A percentile compares a stretch with the other conserved stretches of the same genome.
phyloP scores from a whole-genome alignment of 2,329 filamentous ascomycete species.

The Clonostachys byssicola region DNA sequence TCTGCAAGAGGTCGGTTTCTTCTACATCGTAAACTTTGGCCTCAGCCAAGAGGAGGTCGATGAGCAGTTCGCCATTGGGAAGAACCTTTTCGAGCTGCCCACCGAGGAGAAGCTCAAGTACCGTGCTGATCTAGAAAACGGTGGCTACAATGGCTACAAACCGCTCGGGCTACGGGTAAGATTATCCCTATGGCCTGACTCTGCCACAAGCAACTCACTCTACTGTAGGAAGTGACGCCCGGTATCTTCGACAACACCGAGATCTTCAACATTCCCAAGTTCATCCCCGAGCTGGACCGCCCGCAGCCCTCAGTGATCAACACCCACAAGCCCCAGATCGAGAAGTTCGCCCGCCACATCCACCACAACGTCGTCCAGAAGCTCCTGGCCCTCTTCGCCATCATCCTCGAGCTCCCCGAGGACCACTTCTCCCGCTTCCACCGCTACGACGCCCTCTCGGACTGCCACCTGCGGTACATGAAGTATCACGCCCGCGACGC shows the following conservation, averaged over 20 bases:
- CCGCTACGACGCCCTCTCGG: slow-evolving; percentile 43
- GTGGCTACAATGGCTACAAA: slow-evolving; percentile 54
- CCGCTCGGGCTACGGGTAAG: slow-evolving; percentile 33
- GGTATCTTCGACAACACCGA: slow-evolving; percentile 30
- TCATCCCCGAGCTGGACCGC: slow-evolving; percentile 23
- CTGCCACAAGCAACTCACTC: background rate
- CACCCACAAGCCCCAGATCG: slow-evolving; percentile 20
- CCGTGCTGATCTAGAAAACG: slow-evolving; percentile 41
- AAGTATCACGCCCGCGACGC: slow-evolving; percentile 44
- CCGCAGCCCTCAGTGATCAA: slow-evolving; percentile 24
- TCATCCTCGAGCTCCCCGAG: slow-evolving; percentile 52
- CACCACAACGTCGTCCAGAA: slow-evolving; percentile 22
- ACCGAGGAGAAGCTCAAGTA: slow-evolving; percentile 56
- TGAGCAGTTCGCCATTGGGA: slow-evolving; percentile 56
- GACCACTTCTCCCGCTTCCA: slow-evolving; percentile 50
- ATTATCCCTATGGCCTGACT: background rate
- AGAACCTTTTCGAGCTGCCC: slow-evolving; percentile 51
- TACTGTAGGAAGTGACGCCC: slow-evolving; percentile 17
- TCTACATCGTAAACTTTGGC: slow-evolving; percentile 60
- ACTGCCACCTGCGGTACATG: slow-evolving; percentile 58
- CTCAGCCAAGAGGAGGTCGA: slow-evolving; percentile 57
- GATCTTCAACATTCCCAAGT: slow-evolving; percentile 34
- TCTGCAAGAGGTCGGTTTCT: slow-evolving; percentile 48
- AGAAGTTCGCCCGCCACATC: slow-evolving; percentile 26
- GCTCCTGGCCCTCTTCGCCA: slow-evolving; percentile 28